Evolutionary conservation across 331 rosid species (phyloP).

Genomic region (Quercus phellos): DNA sequence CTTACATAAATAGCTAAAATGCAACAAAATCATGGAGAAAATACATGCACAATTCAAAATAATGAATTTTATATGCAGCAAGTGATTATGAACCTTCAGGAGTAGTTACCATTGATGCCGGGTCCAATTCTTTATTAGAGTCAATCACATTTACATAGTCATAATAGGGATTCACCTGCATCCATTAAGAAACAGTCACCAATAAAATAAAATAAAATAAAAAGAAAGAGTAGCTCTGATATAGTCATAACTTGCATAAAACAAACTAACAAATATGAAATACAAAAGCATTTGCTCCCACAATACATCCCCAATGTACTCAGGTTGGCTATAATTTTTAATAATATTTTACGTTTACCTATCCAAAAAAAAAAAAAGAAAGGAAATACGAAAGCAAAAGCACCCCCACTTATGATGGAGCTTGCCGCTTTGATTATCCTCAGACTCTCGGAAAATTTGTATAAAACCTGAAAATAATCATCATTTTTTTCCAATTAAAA

Average conservation of each 20-base stretch:
- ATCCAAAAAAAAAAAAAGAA: too few species aligned
- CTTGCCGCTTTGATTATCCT: background rate
- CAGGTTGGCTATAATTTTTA: too few species aligned
- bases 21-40: background rate
- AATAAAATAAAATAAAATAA: too few species aligned
- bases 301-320: too few species aligned
- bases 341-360: too few species aligned
- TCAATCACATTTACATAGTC: slow-evolving; percentile 66
- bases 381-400: background rate
- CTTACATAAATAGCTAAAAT: background rate
- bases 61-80: background rate
- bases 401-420: background rate
- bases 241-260: too few species aligned
- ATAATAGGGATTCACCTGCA: slow-evolving; percentile 66
- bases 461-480: background rate
- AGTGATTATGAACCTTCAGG: slow-evolving; percentile 1
- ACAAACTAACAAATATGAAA: background rate
- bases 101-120: slow-evolving; percentile 70
- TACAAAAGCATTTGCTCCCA: background rate
- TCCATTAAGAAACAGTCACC: background rate
- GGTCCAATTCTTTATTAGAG: slow-evolving; percentile 79
- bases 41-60: background rate
- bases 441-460: background rate
- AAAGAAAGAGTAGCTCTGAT: too few species aligned
- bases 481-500: background rate